Evolutionary conservation across 2,329 filamentous ascomycete species (phyloP), one percentile per base, ranked within the genome.

Genomic region (Ambrosiella beaveri): DNA sequence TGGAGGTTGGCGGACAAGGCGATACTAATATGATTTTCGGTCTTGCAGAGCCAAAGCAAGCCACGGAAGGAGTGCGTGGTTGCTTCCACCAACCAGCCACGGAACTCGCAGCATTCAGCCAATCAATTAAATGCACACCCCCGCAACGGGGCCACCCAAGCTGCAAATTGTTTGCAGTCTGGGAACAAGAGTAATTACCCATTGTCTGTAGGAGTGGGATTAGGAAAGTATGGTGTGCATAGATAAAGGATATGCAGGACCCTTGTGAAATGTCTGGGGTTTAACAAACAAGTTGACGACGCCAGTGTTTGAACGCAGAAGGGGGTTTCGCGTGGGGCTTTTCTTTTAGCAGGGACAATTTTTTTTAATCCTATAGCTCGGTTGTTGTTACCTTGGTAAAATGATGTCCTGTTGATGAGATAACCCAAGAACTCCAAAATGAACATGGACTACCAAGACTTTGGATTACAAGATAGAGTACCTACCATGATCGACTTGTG

Each of bases 21-120:
- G 35, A 11, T 39, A 56, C 44, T 59, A 59, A 59, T 59, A 59
- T 56, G 54, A 36, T 51, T 15, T 51, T 9, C 17, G 19, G 47
- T 36, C 47, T 36, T 9, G 47, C 7, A 40, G 39, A 27, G 39
- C 15, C 7, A 40, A 19, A 41, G 41, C n/a, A 56, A 37, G 52
- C 38, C 52, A 54, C n/a, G 52, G 27, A 51, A 51, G 13, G 47
- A 51, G 47, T 47, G 44, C 19, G n/a, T 19, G 44, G 44, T 15
- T 47, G 13, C 15, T 17, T 15, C n/a, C 19, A 15, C 19, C 7
- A 13, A 47, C 44, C n/a, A 47, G 13, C 8, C n/a, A 47, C 15
- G 9, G 19, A n/a, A 17, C 13, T 17, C 3, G n/a, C 19, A 17
- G 44, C n/a, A 8, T 47, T 47, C 13, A 47, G n/a, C 44, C n/a